Conservation (phyloP, 75 land plant species). For the Cupressus sempervirens region DNA sequence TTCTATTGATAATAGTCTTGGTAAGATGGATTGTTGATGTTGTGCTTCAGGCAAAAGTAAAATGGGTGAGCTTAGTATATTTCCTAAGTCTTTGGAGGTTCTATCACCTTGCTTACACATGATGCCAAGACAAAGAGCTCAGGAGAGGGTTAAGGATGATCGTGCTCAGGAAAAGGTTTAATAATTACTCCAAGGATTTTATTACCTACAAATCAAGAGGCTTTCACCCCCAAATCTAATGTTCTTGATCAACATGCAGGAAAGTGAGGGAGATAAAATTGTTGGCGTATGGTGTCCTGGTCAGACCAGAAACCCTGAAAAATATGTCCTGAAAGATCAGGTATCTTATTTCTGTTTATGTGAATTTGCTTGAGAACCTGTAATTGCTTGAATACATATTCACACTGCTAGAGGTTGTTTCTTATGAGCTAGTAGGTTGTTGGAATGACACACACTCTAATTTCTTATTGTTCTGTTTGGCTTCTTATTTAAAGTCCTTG, state of each 20-base stretch:
- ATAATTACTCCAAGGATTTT: neutral
- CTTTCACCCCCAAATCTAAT: neutral
- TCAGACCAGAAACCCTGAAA: slow-evolving; percentile 61
- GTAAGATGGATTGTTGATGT: neutral
- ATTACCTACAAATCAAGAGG: neutral
- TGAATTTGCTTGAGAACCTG: neutral
- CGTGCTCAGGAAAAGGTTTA: neutral
- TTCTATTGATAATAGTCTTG: neutral
- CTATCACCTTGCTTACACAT: slow-evolving; percentile 85
- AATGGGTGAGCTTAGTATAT: slow-evolving; percentile 84
- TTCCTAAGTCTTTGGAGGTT: slow-evolving; percentile 55
- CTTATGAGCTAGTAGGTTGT: neutral
- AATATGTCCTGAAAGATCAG: slow-evolving; percentile 77
- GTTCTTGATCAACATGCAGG: slow-evolving; percentile 16
- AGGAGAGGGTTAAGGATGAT: slow-evolving; percentile 8
- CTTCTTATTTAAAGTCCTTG: neutral
- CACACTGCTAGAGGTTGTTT: neutral
- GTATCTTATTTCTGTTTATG: slow-evolving; percentile 21
- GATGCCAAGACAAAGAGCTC: slow-evolving; percentile 69
- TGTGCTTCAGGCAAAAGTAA: slow-evolving; percentile 69
- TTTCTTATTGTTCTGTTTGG: neutral
- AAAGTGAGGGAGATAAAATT: slow-evolving; percentile 27
- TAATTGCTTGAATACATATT: neutral
- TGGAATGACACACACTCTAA: neutral
- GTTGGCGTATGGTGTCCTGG: slow-evolving; percentile 63